phyloP scores from a whole-genome alignment of 306 rosid genomes.

The Leucaena leucocephala region DNA sequence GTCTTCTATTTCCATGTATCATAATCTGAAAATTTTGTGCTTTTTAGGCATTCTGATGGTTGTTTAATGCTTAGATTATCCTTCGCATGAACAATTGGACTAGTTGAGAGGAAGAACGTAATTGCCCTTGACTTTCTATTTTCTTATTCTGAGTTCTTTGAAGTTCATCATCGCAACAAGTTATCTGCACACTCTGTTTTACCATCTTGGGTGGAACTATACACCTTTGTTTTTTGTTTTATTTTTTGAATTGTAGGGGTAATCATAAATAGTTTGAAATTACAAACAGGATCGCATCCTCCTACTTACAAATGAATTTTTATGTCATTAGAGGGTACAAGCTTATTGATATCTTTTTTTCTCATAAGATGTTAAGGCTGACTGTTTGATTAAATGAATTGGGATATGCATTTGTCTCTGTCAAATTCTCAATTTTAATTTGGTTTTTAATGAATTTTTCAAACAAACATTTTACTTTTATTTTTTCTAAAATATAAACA shows the following conservation, averaged over 20 bases:
- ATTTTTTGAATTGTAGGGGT: no score
- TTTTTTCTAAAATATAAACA: not conserved
- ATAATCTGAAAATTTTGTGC: slow-evolving; percentile 9
- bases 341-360: no score
- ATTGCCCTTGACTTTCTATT: not conserved
- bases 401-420: no score
- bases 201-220: not conserved
- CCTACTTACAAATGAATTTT: no score
- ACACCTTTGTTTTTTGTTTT: no score
- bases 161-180: not conserved
- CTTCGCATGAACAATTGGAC: not conserved
- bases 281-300: no score
- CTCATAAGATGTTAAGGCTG: no score
- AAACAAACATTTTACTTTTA: not conserved
- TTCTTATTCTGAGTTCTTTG: not conserved
- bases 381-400: no score
- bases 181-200: not conserved
- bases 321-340: no score
- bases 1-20: slow-evolving; percentile 14
- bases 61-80: not conserved
- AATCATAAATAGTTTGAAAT: no score
- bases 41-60: slow-evolving; percentile 4
- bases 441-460: not conserved
- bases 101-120: not conserved
- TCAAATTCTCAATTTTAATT: not conserved